These are phyloP conservation scores for Pseudogymnoascus sp. DNA, from an alignment of 2,329 filamentous ascomycete genomes.

Conservation along the genomic window DNA sequence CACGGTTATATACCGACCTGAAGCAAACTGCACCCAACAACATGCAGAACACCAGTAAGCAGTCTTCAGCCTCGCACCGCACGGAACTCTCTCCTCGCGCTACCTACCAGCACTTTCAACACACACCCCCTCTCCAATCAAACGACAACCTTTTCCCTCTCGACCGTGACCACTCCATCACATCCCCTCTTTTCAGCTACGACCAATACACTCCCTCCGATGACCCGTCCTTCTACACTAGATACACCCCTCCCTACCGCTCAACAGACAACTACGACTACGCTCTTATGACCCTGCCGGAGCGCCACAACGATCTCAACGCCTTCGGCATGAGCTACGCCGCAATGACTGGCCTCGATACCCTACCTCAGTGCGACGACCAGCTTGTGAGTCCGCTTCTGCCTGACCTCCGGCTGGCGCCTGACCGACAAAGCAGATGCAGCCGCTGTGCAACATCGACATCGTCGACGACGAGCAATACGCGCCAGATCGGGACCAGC, in stretches of 20 bases:
- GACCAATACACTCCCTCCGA: conserved; percentile 60
- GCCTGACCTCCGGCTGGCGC: background rate
- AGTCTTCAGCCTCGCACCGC: conserved; percentile 38
- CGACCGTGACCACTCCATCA: too few relatives aligned
- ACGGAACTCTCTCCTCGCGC: conserved; percentile 60
- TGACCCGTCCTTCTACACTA: conserved; percentile 48
- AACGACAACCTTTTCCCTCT: too few relatives aligned
- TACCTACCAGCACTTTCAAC: too few relatives aligned
- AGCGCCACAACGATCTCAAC: conserved; percentile 58
- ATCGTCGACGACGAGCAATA: too few relatives aligned
- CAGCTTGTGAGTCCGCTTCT: background rate
- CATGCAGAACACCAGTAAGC: conserved; percentile 11
- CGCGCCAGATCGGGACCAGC: too few relatives aligned
- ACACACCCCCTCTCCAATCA: too few relatives aligned
- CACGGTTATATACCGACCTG: conserved; percentile 43
- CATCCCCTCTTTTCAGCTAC: conserved; percentile 43
- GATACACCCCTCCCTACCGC: conserved; percentile 39
- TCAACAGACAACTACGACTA: conserved; percentile 40
- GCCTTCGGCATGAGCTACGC: conserved; percentile 61
- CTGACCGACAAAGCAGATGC: background rate
- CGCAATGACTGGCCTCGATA: conserved; percentile 49
- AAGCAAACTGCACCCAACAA: conserved; percentile 14
- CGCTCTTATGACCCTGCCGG: conserved; percentile 34
- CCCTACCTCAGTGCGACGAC: conserved; percentile 36
- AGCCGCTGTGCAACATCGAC: background rate